Base-by-base conservation (phyloP, 1,284 basidiomycete species). In the Prillingera fragicola region DNA sequence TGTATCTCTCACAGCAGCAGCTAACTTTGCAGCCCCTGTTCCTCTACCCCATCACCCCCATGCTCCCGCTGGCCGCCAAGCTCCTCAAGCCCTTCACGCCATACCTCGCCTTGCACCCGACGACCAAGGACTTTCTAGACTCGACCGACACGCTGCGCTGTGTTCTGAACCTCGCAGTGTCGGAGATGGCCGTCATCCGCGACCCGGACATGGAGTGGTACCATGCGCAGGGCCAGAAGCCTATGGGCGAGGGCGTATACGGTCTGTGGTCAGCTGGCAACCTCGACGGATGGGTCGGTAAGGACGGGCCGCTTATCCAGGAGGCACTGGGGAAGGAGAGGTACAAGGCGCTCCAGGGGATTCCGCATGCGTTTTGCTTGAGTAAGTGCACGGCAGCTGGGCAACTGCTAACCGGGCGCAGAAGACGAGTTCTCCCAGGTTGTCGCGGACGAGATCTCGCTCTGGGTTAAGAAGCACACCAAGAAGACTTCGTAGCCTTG, bases 361-460 rank as follows among this genome's bases (percentile, higher is more conserved):
- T 66, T 5, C 65, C 63, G 8, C 67, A 69, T 48, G 65, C 65
- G 22, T 69, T 67, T 34, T 65, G 63, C 31, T 43, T 67, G 8
- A 52, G 67, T 69, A 26, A 61, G 65, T 60, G n/a, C n/a, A n/a
- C n/a, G n/a, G n/a, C n/a, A n/a, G n/a, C n/a, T n/a, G n/a, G n/a
- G n/a, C n/a, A n/a, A n/a, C n/a, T n/a, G n/a, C n/a, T n/a, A n/a
- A n/a, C n/a, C n/a, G n/a, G n/a, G n/a, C n/a, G n/a, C n/a, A n/a
- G n/a, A n/a, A n/a, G n/a, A n/a, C n/a, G n/a, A n/a, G n/a, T n/a
- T n/a, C n/a, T n/a, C n/a, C n/a, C n/a, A n/a, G n/a, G n/a, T n/a
- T n/a, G n/a, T n/a, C n/a, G n/a, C n/a, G n/a, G n/a, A n/a, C n/a
- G n/a, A n/a, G n/a, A n/a, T n/a, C n/a, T n/a, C n/a, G n/a, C n/a